Base-by-base conservation (phyloP, 2,329 filamentous ascomycete species). In the Cladosporium oxysporum region DNA sequence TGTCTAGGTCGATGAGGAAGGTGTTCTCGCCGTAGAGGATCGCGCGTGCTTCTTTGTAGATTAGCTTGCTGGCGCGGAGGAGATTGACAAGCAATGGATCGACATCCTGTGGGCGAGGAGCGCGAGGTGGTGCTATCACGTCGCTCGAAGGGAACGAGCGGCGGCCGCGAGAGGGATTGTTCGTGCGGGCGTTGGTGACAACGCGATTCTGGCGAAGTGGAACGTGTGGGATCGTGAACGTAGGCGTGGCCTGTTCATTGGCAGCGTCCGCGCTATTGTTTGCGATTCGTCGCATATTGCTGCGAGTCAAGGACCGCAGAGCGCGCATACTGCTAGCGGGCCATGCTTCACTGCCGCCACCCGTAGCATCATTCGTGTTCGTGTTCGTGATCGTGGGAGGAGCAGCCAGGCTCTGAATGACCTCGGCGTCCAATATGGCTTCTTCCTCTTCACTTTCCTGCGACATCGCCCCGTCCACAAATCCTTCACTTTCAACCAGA, bases 1-100 rank as follows among this genome's bases (percentile, higher is more conserved):
- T 76, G 37, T 73, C 67, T 26, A 82, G 73, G 62, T 76, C 73
- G 29, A 83, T 74, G 6, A 73, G 74, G 69, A 81, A 80, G 21
- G 67, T 66, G 65, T 81, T 82, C 29, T 74, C 73, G 57, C 74
- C 73, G 69, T 82, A 82, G 18, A 82, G 72, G 18, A 81, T 70
- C 6, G 71, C 71, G n/a, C 75, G 77, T 7, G 79, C 75, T 71
- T 82, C 79, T 62, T 73, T 71, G 70, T 79, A 75, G 66, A 82
- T 75, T n/a, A 76, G 71, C 58, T 76, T 75, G 64, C 75, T 79
- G n/a, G 75, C 73, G 50, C 76, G 73, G 8, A 82, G 75, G 16
- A 82, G 71, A 28, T 75, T 76, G 7, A 79, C 74, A 8, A 77
- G 69, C 16, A 81, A 73, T 6, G 77, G 75, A 53, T 81, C 79